Conservation (phyloP, 805 yeast species). For the Tetrapisispora pingtungensis region DNA sequence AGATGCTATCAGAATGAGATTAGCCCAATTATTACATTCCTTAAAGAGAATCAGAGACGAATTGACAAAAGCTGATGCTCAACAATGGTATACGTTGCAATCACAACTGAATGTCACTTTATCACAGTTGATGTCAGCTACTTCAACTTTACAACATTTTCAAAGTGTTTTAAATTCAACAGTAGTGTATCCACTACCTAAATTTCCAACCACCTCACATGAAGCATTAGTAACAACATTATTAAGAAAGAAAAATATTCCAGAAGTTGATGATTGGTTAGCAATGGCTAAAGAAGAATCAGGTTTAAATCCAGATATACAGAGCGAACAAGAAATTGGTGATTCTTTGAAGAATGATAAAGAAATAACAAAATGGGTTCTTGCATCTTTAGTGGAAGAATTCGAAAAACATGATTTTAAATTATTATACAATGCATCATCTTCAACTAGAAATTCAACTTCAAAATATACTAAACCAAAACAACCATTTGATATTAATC, state of each 20-base stretch:
- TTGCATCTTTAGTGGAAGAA: constrained; percentile 40
- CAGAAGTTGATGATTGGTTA: constrained; percentile 88
- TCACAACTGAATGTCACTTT: constrained; percentile 75
- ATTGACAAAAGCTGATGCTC: constrained; percentile 36
- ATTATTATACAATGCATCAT: constrained; percentile 29
- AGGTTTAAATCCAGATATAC: constrained; percentile 21
- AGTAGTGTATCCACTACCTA: constrained; percentile 73
- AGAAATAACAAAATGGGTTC: constrained; percentile 62
- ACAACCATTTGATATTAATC: constrained; percentile 30
- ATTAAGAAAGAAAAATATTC: constrained; percentile 75
- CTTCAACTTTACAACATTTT: constrained; percentile 54
- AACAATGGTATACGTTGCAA: constrained; percentile 54
- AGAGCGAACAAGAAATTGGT: constrained; percentile 18
- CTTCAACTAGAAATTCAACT: constrained; percentile 51
- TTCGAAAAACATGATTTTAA: constrained; percentile 50
- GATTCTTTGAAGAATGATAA: constrained; percentile 38
- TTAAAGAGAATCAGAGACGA: constrained; percentile 46
- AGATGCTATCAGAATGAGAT: constrained; percentile 51
- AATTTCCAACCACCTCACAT: constrained; percentile 77
- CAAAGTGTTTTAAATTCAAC: constrained; percentile 50
- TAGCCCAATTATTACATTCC: constrained; percentile 54
- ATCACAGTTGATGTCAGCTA: constrained; percentile 74
- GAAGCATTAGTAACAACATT: constrained; percentile 77
- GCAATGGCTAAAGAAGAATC: constrained; percentile 33
- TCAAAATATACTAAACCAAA: constrained; percentile 25